Evolutionary conservation across 306 rosid species (phyloP), one percentile per base, ranked within the genome.

Genomic region (Benincasa hispida): DNA sequence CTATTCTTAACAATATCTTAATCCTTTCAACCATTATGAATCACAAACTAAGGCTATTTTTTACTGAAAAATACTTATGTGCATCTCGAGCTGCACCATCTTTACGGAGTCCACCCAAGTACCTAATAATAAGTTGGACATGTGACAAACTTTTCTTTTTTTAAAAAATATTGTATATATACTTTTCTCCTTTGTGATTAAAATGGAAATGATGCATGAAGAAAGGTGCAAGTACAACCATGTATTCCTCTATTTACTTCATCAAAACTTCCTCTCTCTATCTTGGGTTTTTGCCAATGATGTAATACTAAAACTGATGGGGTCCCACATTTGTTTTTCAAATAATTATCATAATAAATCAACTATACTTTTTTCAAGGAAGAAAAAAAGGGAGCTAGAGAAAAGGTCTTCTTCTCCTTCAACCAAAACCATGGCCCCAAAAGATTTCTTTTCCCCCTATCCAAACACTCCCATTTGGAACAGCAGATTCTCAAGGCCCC

Each of bases 401-500:
- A 24, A 47, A 70, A 9, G 30, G 76, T 70, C 58, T 27, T 27
- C 76, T 47, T 70, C 76, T 70, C 22, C 55, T 68, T 41, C 76
- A 5, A 70, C 25, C 58, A 70, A 70, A 70, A 70, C 76, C 39
- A 70, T 70, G 76, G 76, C 58, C 76, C 76, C 76, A 70, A 45
- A 27, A 70, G 76, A 70, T 70, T 70, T 70, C 25, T 68, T 68
- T 66, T 68, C 22, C 54, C 74, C 56, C 74, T 68, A 42, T 68
- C 76, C 76, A 47, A 48, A 70, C 58, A 47, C 76, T 70, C 76
- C 76, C 76, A 25, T 70, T 70, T 70, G 41, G 76, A 70, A 48
- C 34, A 27, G 57, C 39, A 70, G 76, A 70, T 70, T 27, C 76
- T 47, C 58, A 70, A 70, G 58, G 57, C 59, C 74, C 74, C 74